A percentile compares a stretch with the other conserved stretches of the same genome.
Conservation (phyloP, 805 yeast genomes). For the Pichia rugopelliculosa region DNA sequence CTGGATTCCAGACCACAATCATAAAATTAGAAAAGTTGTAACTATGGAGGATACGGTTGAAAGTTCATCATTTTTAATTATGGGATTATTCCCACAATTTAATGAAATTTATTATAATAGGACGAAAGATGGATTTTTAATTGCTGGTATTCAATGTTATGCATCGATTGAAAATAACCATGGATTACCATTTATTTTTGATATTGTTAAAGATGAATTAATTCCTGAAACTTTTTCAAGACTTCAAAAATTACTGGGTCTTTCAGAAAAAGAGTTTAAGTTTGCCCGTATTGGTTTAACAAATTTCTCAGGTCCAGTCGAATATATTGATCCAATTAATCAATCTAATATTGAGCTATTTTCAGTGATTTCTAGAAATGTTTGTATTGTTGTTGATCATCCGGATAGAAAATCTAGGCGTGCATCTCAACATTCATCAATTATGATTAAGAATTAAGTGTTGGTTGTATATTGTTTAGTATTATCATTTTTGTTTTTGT, state of each 20-base stretch:
- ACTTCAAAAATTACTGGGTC: slow-evolving; percentile 61
- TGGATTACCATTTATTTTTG: slow-evolving; percentile 80
- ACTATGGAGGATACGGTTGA: slow-evolving; percentile 32
- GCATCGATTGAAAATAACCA: slow-evolving; percentile 60
- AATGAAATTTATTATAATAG: slow-evolving; percentile 14
- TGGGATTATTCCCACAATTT: slow-evolving; percentile 37
- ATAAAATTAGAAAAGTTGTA: slow-evolving; percentile 27
- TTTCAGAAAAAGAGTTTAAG: slow-evolving; percentile 73
- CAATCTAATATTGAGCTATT: slow-evolving; percentile 50
- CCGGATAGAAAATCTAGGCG: slow-evolving; percentile 71
- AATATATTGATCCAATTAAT: slow-evolving; percentile 38
- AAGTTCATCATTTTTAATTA: slow-evolving; percentile 37
- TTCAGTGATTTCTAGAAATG: slow-evolving; percentile 28
- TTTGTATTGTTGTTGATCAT: slow-evolving; percentile 69
- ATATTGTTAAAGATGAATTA: slow-evolving; percentile 59
- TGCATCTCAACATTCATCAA: slow-evolving; percentile 47
- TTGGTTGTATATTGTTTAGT: not conserved
- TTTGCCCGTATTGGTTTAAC: slow-evolving; percentile 63
- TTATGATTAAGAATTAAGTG: slow-evolving; percentile 40
- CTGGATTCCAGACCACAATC: slow-evolving; percentile 43
- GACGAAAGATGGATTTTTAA: slow-evolving; percentile 30
- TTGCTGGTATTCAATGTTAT: slow-evolving; percentile 71
- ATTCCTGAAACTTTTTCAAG: slow-evolving; percentile 57
- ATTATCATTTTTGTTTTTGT: not conserved
- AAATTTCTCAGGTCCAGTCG: slow-evolving; percentile 27